Evolutionary conservation across 106 monocot genomes (phyloP).

Genomic region (Phalaenopsis aphrodite): DNA sequence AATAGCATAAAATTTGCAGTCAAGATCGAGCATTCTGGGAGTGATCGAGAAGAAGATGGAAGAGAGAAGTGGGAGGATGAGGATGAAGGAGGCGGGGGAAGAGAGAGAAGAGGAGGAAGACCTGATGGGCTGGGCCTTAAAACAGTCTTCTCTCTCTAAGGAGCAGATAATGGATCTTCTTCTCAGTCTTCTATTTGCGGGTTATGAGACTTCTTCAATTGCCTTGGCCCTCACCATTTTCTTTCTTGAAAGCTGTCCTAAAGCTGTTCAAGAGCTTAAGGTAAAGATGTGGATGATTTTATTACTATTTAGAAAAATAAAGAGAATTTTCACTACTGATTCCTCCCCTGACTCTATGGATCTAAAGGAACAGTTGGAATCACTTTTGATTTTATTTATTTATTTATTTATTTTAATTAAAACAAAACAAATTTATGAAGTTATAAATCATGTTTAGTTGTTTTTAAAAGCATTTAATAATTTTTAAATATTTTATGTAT

Average conservation of each 20-base stretch:
- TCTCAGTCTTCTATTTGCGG: conserved; percentile 90
- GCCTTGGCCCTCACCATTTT: conserved; percentile 68
- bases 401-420: too few relatives aligned
- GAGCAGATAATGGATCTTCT: conserved; percentile 88
- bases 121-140: conserved; percentile 64
- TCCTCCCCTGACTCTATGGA: too few relatives aligned
- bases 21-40: conserved; percentile 57
- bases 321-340: too few relatives aligned
- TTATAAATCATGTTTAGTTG: too few relatives aligned
- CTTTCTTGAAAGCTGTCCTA: conserved; percentile 60
- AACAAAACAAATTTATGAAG: too few relatives aligned
- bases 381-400: too few relatives aligned
- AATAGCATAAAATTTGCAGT: conserved; percentile 29
- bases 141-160: conserved; percentile 55
- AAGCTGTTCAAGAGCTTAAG: conserved; percentile 45
- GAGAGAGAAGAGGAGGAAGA: conserved; percentile 44
- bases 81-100: not conserved
- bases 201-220: conserved; percentile 88
- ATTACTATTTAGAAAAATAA: not conserved
- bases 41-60: conserved; percentile 72
- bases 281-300: conserved; percentile 22
- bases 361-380: too few relatives aligned
- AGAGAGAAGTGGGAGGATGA: conserved; percentile 22
- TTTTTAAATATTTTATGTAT: too few relatives aligned
- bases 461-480: too few relatives aligned